phyloP scores from a whole-genome alignment of 768 basidiomycete genomes.

The Xanthoconium stramineum region DNA sequence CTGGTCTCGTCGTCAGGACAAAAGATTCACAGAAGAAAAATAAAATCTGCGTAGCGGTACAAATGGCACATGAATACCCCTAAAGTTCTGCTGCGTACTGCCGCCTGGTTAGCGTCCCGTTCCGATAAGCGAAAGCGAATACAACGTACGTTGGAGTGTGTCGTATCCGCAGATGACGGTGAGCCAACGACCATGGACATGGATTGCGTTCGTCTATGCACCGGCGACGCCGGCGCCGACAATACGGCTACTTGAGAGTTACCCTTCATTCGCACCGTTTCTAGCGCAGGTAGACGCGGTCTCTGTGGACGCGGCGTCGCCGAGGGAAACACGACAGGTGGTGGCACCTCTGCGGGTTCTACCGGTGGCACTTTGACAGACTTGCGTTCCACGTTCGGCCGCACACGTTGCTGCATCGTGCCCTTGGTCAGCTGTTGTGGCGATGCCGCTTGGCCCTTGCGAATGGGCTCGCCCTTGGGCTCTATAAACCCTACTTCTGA shows the following conservation, averaged over 20 bases:
- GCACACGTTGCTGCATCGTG: slow-evolving; percentile 5
- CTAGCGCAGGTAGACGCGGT: neutral
- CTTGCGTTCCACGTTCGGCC: slow-evolving; percentile 7
- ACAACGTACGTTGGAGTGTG: slow-evolving; percentile 16
- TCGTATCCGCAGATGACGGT: slow-evolving; percentile 1
- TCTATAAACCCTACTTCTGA: slow-evolving; percentile 20
- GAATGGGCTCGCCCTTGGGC: neutral
- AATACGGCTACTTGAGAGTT: neutral
- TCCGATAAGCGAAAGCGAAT: neutral
- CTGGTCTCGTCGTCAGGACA: neutral
- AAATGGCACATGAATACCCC: neutral
- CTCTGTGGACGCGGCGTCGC: neutral
- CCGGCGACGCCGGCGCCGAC: slow-evolving; percentile 7
- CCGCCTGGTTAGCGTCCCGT: neutral
- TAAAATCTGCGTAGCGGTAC: neutral
- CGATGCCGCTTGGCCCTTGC: neutral
- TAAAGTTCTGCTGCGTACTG: slow-evolving; percentile 29
- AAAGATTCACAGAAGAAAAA: neutral
- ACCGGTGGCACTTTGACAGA: neutral
- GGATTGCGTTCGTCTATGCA: slow-evolving; percentile 27
- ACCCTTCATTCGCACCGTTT: neutral
- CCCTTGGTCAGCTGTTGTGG: neutral
- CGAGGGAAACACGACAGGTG: neutral
- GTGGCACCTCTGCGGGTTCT: neutral
- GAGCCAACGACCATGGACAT: slow-evolving; percentile 26